Percentiles rank a stretch among this genome's conserved stretches.
Conservation (phyloP, 208 protist species). For the Leishmania mexicana region DNA sequence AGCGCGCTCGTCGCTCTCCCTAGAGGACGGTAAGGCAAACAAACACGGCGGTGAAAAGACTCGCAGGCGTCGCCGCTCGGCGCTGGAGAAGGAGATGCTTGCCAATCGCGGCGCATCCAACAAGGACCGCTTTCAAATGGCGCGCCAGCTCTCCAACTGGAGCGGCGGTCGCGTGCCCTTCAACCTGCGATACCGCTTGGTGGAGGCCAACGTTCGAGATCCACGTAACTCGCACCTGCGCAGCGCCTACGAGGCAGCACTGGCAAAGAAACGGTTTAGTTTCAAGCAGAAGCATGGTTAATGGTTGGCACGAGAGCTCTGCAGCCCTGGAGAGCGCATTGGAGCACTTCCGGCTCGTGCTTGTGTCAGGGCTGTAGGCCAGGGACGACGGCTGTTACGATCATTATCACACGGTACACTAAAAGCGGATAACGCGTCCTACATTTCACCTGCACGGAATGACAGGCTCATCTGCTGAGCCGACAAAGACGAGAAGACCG, state of each 20-base stretch:
- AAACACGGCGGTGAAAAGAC: not conserved
- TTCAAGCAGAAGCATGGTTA: slow-evolving; percentile 41
- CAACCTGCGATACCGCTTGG: slow-evolving; percentile 84
- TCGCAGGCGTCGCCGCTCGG: slow-evolving; percentile 35
- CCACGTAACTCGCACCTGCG: slow-evolving; percentile 53
- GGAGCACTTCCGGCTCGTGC: not conserved
- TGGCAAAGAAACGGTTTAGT: slow-evolving; percentile 61
- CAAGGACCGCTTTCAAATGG: slow-evolving; percentile 61
- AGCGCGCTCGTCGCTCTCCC: slow-evolving; percentile 18
- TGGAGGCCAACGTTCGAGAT: slow-evolving; percentile 82
- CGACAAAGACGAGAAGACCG: not conserved
- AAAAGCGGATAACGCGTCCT: not conserved
- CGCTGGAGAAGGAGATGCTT: slow-evolving; percentile 60
- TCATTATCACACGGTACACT: not conserved
- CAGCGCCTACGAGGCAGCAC: slow-evolving; percentile 50
- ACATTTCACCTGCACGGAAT: not conserved
- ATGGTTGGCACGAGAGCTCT: not conserved
- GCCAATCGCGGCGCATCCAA: slow-evolving; percentile 71
- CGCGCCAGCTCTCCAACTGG: slow-evolving; percentile 64
- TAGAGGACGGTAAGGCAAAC: not conserved
- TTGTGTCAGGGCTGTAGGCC: not conserved
- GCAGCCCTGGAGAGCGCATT: not conserved
- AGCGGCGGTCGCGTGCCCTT: slow-evolving; percentile 84
- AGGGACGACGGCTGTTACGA: no score
- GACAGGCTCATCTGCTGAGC: not conserved